These are phyloP conservation scores for Symbiodinium natans DNA, from an alignment of 73 alveolate species.

Conservation along the genomic window DNA sequence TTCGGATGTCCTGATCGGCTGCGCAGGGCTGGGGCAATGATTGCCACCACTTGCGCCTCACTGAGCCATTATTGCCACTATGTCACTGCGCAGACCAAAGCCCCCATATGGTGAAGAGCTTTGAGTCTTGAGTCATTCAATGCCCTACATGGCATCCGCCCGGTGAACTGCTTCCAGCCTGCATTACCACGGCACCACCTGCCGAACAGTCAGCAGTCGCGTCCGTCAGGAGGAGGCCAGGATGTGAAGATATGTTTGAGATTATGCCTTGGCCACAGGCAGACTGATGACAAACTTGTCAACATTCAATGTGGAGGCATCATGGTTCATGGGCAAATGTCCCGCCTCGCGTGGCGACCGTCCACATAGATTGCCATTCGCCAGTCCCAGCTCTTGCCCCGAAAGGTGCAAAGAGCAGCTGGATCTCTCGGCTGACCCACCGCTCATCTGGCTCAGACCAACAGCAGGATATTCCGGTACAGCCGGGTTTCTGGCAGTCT, in stretches of 20 bases:
- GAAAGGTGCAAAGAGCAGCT: constrained; percentile 52
- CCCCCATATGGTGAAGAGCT: too few relatives aligned
- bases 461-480: neutral
- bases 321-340: neutral
- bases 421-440: constrained; percentile 45
- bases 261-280: constrained; percentile 26
- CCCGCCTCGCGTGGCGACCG: neutral
- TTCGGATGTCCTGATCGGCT: constrained; percentile 20
- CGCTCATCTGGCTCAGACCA: neutral
- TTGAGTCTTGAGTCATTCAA: too few relatives aligned
- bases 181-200: constrained; percentile 37
- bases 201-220: constrained; percentile 32
- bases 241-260: constrained; percentile 64
- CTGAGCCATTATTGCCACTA: too few relatives aligned
- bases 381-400: constrained; percentile 24
- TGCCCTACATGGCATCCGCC: neutral
- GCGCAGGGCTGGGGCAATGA: constrained; percentile 47
- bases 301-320: too few relatives aligned
- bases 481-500: neutral
- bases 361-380: neutral
- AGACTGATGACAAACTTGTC: too few relatives aligned
- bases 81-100: too few relatives aligned
- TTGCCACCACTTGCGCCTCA: neutral
- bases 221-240: constrained; percentile 68
- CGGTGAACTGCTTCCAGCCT: neutral